Base-by-base conservation (phyloP, 352 stramenopile genomes). In the Phytopythium oedochilum region DNA sequence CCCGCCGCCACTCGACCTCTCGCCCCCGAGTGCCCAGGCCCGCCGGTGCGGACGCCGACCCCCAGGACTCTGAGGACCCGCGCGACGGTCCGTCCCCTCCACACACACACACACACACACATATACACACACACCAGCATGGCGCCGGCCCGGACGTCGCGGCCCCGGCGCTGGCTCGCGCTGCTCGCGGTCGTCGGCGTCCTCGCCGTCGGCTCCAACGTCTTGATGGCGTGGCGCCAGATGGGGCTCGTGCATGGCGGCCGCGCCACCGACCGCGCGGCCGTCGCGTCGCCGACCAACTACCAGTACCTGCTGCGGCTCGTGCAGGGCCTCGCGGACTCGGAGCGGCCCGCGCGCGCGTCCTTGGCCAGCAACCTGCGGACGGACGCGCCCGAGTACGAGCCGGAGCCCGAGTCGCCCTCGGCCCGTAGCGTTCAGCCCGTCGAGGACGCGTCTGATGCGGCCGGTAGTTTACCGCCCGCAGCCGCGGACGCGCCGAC, bases 151-250 rank as follows among this genome's bases (percentile, higher is more conserved):
- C 42, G 57, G 40, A 15, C 48, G 53, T 43, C 66, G 66, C 45
- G 45, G 9, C 39, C 45, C 26, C 49, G 55, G 25, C 66, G 59
- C n/a, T 75, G 63, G 63, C 62, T 75, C 47, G 42, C 63, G 18
- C 28, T 61, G 45, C 56, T 71, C 26, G 47, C 70, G 40, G 59
- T 28, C 34, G 59, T 48, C 29, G 56, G 63, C 57, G 53, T 75
- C 28, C 42, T 75, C n/a, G 51, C 61, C 46, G 66, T 75, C 35
- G 44, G 70, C 17, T 64, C 59, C 47, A 59, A 75, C 53, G 32
- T 75, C 25, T 43, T 75, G 23, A 57, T 71, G 32, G 71, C 66
- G 12, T 75, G 66, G 66, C 56, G 56, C 8, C 42, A 66, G 59
- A 55, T 75, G 25, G 26, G 14, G 26, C 26, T 36, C 26, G 45